Base-by-base conservation (phyloP, 805 yeast species). In the Teunomyces cretensis region DNA sequence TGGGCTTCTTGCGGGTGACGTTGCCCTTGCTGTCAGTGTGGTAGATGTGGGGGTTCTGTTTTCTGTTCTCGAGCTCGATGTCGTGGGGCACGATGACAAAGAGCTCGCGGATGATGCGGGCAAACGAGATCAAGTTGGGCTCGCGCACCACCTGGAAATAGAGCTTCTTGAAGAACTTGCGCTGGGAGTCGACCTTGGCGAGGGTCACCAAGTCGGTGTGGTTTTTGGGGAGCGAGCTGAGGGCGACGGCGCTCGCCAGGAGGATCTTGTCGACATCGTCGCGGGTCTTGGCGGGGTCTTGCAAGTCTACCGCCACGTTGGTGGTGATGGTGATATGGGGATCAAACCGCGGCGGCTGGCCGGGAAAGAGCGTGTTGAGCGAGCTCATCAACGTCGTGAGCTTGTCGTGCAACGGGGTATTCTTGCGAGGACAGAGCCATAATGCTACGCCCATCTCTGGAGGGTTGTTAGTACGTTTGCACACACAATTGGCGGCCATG, bases 271-370 rank as follows among this genome's bases (percentile, higher is more conserved):
- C 78, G 1, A 81, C 84, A 46, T 84, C 88, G 11, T 78, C 78
- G 33, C 74, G 73, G 9, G 74, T 68, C 19, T 70, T 62, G 9
- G 49, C 59, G 13, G 62, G 49, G 39, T 68, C 64, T 7, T 60
- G 62, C 48, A 67, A 50, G 45, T 70, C 64, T 22, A 83, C 66
- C 1, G 62, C 67, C 27, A 87, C 67, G 46, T 79, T 76, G n/a
- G 88, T 75, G 2, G 89, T 80, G 22, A 87, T 72, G 1, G 96
- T 88, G 30, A 88, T 73, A 58, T 87, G 96, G 2, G 96, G 96
- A 49, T 80, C 86, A 54, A 86, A 82, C 26, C 56, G 60, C 2
- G 86, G 85, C 1, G 89, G 81, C 44, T 62, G 74, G 42, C 81
- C 84, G 9, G 86, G 86, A 56, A 87, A 85, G n/a, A 86, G 66